Evolutionary conservation across 805 yeast genomes (phyloP), one percentile per base, ranked within the genome.

Genomic region (Nakazawaea peltata): DNA sequence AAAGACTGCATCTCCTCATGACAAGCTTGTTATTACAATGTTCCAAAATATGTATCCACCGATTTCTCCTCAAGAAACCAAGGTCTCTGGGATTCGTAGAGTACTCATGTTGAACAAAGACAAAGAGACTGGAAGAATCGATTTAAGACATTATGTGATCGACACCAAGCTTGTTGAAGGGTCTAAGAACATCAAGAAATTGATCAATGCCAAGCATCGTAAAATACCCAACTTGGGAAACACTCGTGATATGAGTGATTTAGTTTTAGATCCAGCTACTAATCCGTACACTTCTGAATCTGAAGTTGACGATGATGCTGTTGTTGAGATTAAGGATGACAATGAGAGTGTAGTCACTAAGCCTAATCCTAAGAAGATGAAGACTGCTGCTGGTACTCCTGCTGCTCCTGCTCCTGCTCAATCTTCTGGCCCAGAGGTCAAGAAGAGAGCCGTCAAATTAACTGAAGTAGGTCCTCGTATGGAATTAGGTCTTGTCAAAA

Each of bases 41-140:
- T 85, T 92, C 62, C 98, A 92, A 60, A 87, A 86, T 61, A 77
- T 92, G 75, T 85, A 90, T 57, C 99, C 98, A 5, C 85, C 98
- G 15, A 80, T 92, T 45, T 81, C 86, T 40, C 97, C 96, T 3
- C 85, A 85, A 44, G 61, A 65, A 39, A 82, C 94, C 14, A 77
- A 77, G 44, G 79, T 92, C 23, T 63, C 65, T 30, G 64, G 81
- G 1, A 87, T 92, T 36, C 81, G 77, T 49, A 71, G 98, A 50
- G 97, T 92, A 15, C 63, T 92, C 48, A 70, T 92, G 73, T 61
- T 92, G 37, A 80, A 81, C 54, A 82, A 78, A 50, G 81, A 78
- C 50, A 64, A 69, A 21, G 77, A 72, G 39, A 74, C 85, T 2
- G 88, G 82, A 5, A 69, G 67, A 24, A 79, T 92, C 36, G 94